These are phyloP conservation scores for Colletotrichum sp. DNA, from an alignment of 2,329 filamentous ascomycete genomes.

Conservation along the genomic window DNA sequence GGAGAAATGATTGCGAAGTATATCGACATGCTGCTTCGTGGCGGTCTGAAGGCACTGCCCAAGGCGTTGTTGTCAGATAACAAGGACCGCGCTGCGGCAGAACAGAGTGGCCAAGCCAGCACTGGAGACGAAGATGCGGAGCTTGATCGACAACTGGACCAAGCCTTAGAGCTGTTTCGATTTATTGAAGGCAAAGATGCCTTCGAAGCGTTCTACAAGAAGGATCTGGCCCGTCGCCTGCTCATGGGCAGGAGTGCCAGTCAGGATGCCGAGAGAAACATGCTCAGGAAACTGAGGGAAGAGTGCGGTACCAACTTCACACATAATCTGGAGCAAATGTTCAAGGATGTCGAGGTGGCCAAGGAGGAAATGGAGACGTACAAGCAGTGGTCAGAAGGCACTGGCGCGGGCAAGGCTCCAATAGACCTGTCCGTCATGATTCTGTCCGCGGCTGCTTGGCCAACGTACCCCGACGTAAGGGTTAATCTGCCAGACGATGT, in stretches of 20 bases:
- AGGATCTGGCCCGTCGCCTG: slow-evolving; percentile 86
- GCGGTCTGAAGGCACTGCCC: slow-evolving; percentile 84
- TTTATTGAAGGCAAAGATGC: slow-evolving; percentile 98
- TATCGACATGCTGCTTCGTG: slow-evolving; percentile 86
- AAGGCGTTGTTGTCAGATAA: slow-evolving; percentile 68
- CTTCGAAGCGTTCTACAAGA: slow-evolving; percentile 99
- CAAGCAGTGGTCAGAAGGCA: slow-evolving; percentile 59
- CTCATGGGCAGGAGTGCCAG: slow-evolving; percentile 93
- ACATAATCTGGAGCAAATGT: slow-evolving; percentile 98
- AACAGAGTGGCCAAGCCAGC: slow-evolving; percentile 67
- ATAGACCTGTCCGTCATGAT: slow-evolving; percentile 87
- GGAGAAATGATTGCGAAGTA: slow-evolving; percentile 99
- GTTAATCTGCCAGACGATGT: slow-evolving; percentile 80
- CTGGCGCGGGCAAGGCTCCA: slow-evolving; percentile 40
- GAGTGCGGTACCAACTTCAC: slow-evolving; percentile 96
- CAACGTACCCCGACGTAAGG: slow-evolving; percentile 78
- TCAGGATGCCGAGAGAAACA: slow-evolving; percentile 93
- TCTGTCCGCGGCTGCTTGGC: slow-evolving; percentile 91
- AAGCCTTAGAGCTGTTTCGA: slow-evolving; percentile 91
- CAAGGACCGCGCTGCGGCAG: slow-evolving; percentile 61
- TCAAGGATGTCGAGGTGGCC: slow-evolving; percentile 94
- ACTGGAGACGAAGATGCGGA: slow-evolving; percentile 89
- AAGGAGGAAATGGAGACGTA: slow-evolving; percentile 94
- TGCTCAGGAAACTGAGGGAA: slow-evolving; percentile 88
- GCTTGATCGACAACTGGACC: slow-evolving; percentile 89